Evolutionary conservation across 2,329 filamentous ascomycete genomes (phyloP).

Genomic region (Myriosclerotinia duriaeana): DNA sequence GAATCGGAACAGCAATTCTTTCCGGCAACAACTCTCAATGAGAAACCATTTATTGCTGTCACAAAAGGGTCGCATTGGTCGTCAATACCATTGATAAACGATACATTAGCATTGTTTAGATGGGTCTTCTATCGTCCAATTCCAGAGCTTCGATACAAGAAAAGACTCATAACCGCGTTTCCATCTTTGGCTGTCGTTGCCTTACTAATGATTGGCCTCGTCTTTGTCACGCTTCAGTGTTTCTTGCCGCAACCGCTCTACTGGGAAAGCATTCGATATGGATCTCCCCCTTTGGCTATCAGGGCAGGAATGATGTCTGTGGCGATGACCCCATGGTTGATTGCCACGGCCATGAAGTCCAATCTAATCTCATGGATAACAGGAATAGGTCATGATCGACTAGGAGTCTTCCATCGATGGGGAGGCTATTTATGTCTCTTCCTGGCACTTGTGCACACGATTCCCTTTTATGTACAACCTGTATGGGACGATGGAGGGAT

Average conservation of each 20-base stretch:
- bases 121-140: conserved; percentile 88
- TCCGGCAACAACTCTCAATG: conserved; percentile 60
- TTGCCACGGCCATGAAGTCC: conserved; percentile 86
- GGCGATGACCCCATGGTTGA: conserved; percentile 88
- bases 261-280: conserved; percentile 81
- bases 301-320: conserved; percentile 89
- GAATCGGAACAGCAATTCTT: conserved; percentile 53
- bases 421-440: conserved; percentile 82
- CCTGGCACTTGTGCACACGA: conserved; percentile 76
- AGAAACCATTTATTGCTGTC: conserved; percentile 56
- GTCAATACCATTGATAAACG: conserved; percentile 72
- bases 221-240: conserved; percentile 76
- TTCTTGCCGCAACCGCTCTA: conserved; percentile 88
- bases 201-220: conserved; percentile 65
- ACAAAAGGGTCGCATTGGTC: conserved; percentile 69
- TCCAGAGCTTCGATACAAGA: conserved; percentile 68
- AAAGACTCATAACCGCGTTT: conserved; percentile 67
- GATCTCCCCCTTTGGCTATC: conserved; percentile 84
- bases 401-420: conserved; percentile 94
- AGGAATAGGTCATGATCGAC: conserved; percentile 85
- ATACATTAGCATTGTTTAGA: conserved; percentile 76
- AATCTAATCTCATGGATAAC: conserved; percentile 82
- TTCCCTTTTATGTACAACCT: conserved; percentile 88
- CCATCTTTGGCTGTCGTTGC: conserved; percentile 73
- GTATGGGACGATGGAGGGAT: conserved; percentile 79